Evolutionary conservation across 345 rosid species (phyloP).

Genomic region (Reutealis trisperma): DNA sequence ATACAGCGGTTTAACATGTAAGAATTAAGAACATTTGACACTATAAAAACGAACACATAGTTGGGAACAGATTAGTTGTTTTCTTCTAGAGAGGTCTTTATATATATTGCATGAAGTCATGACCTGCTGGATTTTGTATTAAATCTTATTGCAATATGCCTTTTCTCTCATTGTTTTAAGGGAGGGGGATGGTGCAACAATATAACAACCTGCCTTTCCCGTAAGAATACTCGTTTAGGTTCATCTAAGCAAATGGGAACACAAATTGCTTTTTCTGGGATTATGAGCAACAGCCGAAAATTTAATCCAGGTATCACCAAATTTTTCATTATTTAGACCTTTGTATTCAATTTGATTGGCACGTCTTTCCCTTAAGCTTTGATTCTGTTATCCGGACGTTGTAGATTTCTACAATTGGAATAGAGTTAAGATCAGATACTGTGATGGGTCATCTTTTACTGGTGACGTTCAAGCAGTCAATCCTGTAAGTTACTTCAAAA

Average conservation of each 20-base stretch:
- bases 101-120: neutral
- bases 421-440: slow-evolving; percentile 83
- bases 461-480: slow-evolving; percentile 78
- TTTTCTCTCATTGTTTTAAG: slow-evolving; percentile 21
- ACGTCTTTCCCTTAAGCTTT: neutral
- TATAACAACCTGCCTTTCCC: slow-evolving; percentile 53
- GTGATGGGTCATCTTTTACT: slow-evolving; percentile 90
- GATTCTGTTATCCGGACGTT: slow-evolving; percentile 14
- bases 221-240: slow-evolving; percentile 72
- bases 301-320: slow-evolving; percentile 69
- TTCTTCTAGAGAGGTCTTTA: neutral
- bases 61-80: neutral
- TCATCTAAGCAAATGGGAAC: slow-evolving; percentile 74
- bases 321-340: neutral
- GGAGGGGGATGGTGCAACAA: slow-evolving; percentile 99
- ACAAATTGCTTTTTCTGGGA: slow-evolving; percentile 74
- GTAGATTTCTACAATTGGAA: slow-evolving; percentile 91
- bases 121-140: neutral
- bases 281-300: slow-evolving; percentile 53
- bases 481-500: slow-evolving; percentile 48
- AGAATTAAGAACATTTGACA: neutral
- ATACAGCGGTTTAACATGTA: neutral
- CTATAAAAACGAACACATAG: neutral
- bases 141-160: neutral
- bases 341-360: neutral